Evolutionary conservation across 2,329 filamentous ascomycete species (phyloP).

Genomic region (Pseudocercospora macadamiae): DNA sequence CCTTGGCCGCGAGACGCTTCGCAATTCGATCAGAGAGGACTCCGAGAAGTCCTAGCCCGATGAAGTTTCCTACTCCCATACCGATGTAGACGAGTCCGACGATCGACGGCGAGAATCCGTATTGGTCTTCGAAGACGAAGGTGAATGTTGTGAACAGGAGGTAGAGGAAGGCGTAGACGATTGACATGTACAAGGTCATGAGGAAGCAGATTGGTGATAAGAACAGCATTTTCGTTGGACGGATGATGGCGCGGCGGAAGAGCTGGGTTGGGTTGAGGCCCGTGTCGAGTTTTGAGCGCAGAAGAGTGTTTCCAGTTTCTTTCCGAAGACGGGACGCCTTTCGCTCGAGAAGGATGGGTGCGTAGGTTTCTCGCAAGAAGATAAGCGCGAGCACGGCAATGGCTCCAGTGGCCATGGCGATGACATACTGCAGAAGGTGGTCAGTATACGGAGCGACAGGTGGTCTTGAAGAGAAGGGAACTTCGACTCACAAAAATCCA

Average conservation of each 20-base stretch:
- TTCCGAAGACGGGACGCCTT: slow-evolving; percentile 53
- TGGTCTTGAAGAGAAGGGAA: background rate
- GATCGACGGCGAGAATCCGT: slow-evolving; percentile 27
- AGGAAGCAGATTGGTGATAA: slow-evolving; percentile 31
- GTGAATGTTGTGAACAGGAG: slow-evolving; percentile 33
- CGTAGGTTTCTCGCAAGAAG: slow-evolving; percentile 52
- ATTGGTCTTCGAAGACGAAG: slow-evolving; percentile 26
- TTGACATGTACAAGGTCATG: slow-evolving; percentile 32
- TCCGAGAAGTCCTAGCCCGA: slow-evolving; percentile 21
- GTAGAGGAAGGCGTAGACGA: slow-evolving; percentile 35
- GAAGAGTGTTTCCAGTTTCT: slow-evolving; percentile 50
- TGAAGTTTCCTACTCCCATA: slow-evolving; percentile 26
- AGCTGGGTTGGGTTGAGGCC: slow-evolving; percentile 43
- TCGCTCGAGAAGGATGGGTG: slow-evolving; percentile 49
- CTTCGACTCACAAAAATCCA: slow-evolving; percentile 48
- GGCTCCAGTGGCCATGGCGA: slow-evolving; percentile 27
- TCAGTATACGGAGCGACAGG: too few species aligned
- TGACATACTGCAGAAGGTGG: slow-evolving; percentile 57
- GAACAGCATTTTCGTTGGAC: slow-evolving; percentile 52
- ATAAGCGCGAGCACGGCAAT: slow-evolving; percentile 44
- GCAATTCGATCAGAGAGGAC: slow-evolving; percentile 22
- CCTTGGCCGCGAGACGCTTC: slow-evolving; percentile 14
- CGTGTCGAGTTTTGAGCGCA: slow-evolving; percentile 45
- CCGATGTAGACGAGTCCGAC: slow-evolving; percentile 31
- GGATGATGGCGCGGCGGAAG: slow-evolving; percentile 49